Conservation (phyloP, 768 basidiomycete genomes). For the Rhodosporidiobolus sp. region DNA sequence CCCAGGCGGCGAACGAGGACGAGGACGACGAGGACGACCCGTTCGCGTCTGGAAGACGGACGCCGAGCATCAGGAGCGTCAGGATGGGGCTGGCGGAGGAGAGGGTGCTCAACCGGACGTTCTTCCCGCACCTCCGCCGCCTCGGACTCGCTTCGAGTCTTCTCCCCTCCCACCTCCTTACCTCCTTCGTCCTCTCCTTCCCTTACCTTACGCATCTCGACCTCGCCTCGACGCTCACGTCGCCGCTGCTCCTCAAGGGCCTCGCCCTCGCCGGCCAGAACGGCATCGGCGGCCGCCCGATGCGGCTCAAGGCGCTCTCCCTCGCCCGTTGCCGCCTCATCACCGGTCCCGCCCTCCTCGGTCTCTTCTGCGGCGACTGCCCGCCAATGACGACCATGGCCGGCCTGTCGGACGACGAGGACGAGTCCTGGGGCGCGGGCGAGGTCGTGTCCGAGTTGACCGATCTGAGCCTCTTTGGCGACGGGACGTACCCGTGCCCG, state of each 20-base stretch:
- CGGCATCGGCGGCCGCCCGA: slow-evolving; percentile 50
- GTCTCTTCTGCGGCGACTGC: slow-evolving; percentile 45
- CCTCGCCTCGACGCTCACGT: slow-evolving; percentile 80
- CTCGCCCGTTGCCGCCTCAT: slow-evolving; percentile 81
- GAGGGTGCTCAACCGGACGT: slow-evolving; percentile 30
- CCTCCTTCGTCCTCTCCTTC: slow-evolving; percentile 73
- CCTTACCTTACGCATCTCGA: slow-evolving; percentile 85
- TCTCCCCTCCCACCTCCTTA: slow-evolving; percentile 64
- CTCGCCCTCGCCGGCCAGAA: slow-evolving; percentile 58
- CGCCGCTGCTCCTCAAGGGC: slow-evolving; percentile 67
- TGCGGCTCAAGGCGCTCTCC: slow-evolving; percentile 72
- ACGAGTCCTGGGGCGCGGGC: slow-evolving; percentile 34
- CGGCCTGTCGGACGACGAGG: slow-evolving; percentile 20
- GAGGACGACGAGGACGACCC: slow-evolving; percentile 49
- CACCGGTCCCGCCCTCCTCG: slow-evolving; percentile 70
- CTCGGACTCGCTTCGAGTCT: slow-evolving; percentile 79
- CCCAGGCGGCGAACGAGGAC: slow-evolving; percentile 46
- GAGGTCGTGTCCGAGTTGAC: slow-evolving; percentile 50
- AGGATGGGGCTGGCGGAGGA: slow-evolving; percentile 22
- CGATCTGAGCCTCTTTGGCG: slow-evolving; percentile 86
- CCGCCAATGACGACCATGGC: slow-evolving; percentile 38
- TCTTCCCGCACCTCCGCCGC: slow-evolving; percentile 57
- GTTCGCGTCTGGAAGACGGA: slow-evolving; percentile 44
- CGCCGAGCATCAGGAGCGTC: slow-evolving; percentile 47
- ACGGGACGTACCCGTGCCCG: slow-evolving; percentile 74